These are phyloP conservation scores for Cucumis hystrix DNA, from an alignment of 306 rosid genomes.

Conservation along the genomic window DNA sequence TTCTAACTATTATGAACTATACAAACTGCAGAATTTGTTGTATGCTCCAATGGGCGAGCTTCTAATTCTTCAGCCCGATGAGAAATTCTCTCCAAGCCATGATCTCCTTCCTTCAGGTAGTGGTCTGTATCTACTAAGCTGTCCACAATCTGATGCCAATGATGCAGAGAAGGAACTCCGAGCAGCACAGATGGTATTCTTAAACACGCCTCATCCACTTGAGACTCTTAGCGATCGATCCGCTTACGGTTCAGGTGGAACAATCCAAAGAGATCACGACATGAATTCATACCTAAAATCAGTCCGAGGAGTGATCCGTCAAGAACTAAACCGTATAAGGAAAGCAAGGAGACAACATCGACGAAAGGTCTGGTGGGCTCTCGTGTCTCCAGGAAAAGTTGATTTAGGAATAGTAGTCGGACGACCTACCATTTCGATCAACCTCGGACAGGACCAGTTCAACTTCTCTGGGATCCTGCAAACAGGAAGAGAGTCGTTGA, in stretches of 20 bases:
- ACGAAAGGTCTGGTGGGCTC: constrained; percentile 70
- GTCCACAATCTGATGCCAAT: constrained; percentile 30
- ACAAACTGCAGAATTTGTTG: constrained; percentile 43
- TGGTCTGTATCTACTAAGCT: constrained; percentile 55
- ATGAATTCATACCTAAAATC: constrained; percentile 63
- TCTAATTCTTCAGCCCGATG: constrained; percentile 83
- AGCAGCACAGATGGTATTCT: constrained; percentile 48
- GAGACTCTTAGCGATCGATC: constrained; percentile 74
- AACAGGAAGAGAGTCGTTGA: constrained; percentile 55
- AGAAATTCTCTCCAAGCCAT: constrained; percentile 75
- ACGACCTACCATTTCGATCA: constrained; percentile 25
- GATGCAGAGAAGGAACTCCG: constrained; percentile 48
- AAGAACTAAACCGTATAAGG: constrained; percentile 49
- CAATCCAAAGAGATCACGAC: constrained; percentile 84
- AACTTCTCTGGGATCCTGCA: constrained; percentile 48
- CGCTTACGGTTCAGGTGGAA: constrained; percentile 78
- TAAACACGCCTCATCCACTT: constrained; percentile 93
- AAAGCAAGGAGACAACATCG: constrained; percentile 51
- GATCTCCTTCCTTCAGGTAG: constrained; percentile 77
- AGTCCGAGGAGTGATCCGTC: constrained; percentile 55
- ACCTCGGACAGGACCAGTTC: constrained; percentile 28
- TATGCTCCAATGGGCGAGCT: constrained; percentile 87
- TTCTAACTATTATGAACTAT: constrained; percentile 9
- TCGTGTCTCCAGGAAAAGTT: constrained; percentile 20
- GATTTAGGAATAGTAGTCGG: constrained; percentile 31